Conservation (phyloP, 257 asterid genomes). For the Jaltomata sinuosa region DNA sequence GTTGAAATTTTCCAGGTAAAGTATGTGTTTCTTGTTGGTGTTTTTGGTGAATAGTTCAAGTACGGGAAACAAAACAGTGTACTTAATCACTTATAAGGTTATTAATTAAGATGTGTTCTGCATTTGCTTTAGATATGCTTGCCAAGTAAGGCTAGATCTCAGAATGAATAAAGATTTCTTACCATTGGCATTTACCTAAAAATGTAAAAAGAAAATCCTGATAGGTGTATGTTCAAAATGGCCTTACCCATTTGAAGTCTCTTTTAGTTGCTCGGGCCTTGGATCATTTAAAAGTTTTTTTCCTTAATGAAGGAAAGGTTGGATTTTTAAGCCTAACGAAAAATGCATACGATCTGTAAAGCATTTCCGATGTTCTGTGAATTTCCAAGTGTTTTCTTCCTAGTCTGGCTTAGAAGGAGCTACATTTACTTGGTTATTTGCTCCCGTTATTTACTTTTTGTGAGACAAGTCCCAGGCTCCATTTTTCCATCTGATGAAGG, state of each 20-base stretch:
- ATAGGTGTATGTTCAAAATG: neutral
- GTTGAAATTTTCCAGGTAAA: conserved; percentile 75
- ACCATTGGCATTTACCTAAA: neutral
- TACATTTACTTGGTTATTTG: neutral
- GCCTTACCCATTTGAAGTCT: neutral
- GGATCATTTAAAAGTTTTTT: neutral
- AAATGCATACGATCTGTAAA: neutral
- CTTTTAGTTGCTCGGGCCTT: neutral
- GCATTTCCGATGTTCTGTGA: neutral
- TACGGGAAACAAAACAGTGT: neutral
- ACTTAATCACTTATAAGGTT: neutral
- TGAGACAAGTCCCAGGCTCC: neutral
- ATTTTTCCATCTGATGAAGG: neutral
- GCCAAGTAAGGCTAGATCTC: neutral
- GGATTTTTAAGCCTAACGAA: neutral
- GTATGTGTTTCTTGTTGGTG: neutral
- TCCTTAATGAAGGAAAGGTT: neutral
- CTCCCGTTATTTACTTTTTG: neutral
- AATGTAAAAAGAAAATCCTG: neutral
- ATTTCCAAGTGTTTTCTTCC: neutral
- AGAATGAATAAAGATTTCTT: neutral
- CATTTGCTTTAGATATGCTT: neutral
- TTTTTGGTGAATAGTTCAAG: neutral
- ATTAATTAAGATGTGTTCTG: neutral
- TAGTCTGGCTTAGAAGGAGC: neutral